Conservation (phyloP, 192 early-diverging fungal genomes). For the Dissophora globulifera region DNA sequence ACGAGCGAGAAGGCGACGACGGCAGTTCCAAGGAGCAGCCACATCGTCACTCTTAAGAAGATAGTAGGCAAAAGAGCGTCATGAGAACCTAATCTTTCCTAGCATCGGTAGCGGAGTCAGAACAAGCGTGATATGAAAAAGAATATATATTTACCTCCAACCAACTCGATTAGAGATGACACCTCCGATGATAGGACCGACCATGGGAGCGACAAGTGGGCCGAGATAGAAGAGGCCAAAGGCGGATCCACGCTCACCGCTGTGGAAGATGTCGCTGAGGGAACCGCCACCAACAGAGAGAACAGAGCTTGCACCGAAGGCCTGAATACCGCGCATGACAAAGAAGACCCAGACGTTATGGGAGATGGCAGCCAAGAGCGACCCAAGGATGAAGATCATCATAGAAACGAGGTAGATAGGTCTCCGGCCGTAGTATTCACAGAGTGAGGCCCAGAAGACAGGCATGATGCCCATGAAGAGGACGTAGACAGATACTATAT, state of each 20-base stretch:
- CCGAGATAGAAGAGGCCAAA: conserved; percentile 54
- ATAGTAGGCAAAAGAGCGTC: no score
- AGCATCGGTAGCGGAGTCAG: no score
- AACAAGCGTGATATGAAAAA: neutral
- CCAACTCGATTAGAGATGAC: conserved; percentile 31
- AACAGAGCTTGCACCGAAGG: conserved; percentile 43
- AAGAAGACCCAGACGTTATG: conserved; percentile 53
- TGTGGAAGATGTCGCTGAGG: conserved; percentile 51
- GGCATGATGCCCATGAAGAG: conserved; percentile 40
- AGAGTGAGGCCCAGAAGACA: conserved; percentile 49
- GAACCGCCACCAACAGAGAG: conserved; percentile 50
- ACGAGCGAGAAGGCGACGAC: conserved; percentile 35
- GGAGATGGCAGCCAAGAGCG: conserved; percentile 38
- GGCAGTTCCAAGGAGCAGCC: conserved; percentile 38
- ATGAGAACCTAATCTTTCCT: no score
- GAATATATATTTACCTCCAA: conserved; percentile 20
- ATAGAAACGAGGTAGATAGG: conserved; percentile 53
- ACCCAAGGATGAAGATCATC: conserved; percentile 48
- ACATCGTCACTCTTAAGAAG: conserved; percentile 35
- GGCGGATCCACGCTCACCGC: conserved; percentile 45
- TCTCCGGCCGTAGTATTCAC: conserved; percentile 45
- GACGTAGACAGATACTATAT: conserved; percentile 39
- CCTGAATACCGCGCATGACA: conserved; percentile 52
- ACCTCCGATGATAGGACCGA: conserved; percentile 56
- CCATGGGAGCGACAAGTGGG: conserved; percentile 46